These are phyloP conservation scores for Neurospora pannonica DNA, from an alignment of 495 filamentous ascomycete species.

Conservation along the genomic window DNA sequence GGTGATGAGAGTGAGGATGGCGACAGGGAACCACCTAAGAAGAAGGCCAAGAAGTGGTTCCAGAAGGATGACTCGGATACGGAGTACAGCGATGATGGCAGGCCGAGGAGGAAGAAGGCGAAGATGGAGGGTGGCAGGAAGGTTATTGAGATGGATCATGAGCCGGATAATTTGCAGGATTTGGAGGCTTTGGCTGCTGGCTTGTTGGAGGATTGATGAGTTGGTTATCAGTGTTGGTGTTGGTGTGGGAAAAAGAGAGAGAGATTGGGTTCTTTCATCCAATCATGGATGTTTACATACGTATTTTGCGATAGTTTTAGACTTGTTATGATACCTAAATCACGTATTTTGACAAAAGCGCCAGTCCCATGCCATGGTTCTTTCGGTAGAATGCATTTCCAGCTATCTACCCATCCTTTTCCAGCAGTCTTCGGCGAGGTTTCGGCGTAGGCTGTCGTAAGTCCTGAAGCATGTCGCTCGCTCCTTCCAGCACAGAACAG, in stretches of 20 bases:
- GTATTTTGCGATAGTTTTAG: neutral
- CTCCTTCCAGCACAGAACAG: neutral
- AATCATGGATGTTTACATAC: neutral
- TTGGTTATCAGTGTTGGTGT: neutral
- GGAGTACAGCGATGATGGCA: constrained; percentile 25
- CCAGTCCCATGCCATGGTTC: no score
- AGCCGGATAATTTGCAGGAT: constrained; percentile 81
- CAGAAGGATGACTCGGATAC: constrained; percentile 37
- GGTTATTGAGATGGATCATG: constrained; percentile 46
- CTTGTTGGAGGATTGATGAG: constrained; percentile 49
- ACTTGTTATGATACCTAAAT: neutral
- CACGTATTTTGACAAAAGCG: neutral
- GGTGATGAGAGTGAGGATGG: constrained; percentile 13
- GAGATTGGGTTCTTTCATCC: neutral
- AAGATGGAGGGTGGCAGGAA: constrained; percentile 36
- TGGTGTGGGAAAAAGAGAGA: neutral
- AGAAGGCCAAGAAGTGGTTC: constrained; percentile 42
- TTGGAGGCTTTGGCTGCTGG: constrained; percentile 81
- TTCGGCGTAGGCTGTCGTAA: no score
- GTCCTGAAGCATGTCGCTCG: no score
- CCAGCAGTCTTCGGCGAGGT: no score
- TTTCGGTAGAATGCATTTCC: no score
- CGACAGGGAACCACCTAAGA: constrained; percentile 28
- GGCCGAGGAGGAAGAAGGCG: constrained; percentile 35
- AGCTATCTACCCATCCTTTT: no score